phyloP scores from a whole-genome alignment of 2,329 filamentous ascomycete species.

The Sclerotinia subarctica region DNA sequence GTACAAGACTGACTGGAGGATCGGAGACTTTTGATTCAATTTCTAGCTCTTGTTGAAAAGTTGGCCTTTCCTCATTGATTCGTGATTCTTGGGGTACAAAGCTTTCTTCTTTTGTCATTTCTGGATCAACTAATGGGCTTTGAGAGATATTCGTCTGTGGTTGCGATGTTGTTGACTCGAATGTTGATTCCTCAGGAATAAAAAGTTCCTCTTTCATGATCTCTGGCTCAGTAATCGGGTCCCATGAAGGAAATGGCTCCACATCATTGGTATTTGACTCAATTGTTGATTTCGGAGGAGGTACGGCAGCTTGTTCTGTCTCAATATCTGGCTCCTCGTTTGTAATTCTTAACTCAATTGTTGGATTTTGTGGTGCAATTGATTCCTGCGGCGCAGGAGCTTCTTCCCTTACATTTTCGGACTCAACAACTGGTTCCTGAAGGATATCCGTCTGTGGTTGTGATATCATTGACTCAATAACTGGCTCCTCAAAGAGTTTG shows the following conservation, averaged over 20 bases:
- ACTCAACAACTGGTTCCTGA: not conserved
- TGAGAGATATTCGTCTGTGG: not conserved
- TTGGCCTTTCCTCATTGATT: not conserved
- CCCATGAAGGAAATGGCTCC: not conserved
- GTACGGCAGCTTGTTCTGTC: not conserved
- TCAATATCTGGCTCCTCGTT: not conserved
- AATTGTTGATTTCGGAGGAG: not conserved
- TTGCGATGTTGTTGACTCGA: not conserved
- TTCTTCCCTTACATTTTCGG: not conserved
- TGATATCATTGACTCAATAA: not conserved
- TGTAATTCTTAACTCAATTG: not conserved
- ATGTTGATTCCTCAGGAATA: not conserved
- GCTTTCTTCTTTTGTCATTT: not conserved
- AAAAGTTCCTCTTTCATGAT: not conserved
- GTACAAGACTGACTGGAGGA: not conserved
- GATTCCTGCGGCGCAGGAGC: not conserved
- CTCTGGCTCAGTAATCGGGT: not conserved
- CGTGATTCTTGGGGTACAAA: slow-evolving; percentile 5
- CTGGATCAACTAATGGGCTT: not conserved
- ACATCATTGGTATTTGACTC: not conserved
- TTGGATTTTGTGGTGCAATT: not conserved
- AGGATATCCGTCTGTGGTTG: not conserved
- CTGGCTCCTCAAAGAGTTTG: not conserved
- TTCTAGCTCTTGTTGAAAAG: not conserved
- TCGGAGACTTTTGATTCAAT: not conserved